Base-by-base conservation (phyloP, 2,329 filamentous ascomycete species). In the Exutisphaerella laricina region DNA sequence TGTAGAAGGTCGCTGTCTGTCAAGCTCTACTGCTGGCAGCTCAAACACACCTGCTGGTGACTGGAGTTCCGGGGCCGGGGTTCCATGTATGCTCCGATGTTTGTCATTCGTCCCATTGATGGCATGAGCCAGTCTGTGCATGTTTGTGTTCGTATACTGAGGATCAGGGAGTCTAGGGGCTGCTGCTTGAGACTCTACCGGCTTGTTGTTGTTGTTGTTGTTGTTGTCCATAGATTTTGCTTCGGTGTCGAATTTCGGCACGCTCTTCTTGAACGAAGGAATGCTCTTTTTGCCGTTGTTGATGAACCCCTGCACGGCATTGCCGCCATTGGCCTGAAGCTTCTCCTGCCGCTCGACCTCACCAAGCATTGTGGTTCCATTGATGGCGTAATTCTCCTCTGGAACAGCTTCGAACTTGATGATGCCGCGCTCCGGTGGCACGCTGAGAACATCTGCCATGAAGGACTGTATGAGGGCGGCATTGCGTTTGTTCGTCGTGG, bases 401-500 rank as follows among this genome's bases (percentile, higher is more conserved):
- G 75, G 63, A 4, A 87, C 76, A 1, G 82, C 69, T 5, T 80
- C 66, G 56, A 90, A 95, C 23, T 81, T 79, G 43, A 95, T 66
- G 23, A 88, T 73, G 1, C 88, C 88, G 28, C 86, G 76, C 1
- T 77, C 70, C 0, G 80, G 64, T 0, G 72, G 57, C 2, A 94
- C 85, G 2, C 78, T 76, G 0, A 94, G 70, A 1, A 80, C 72
- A 17, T 87, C 82, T 10, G 80, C 73, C 63, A 95, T 75, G 61
- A 85, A 82, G n/a, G 71, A 73, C 59, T 92, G 85, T 3, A 94
- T 76, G 13, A 94, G 67, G n/a, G 75, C 73, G 1, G 86, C 80
- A 62, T 90, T 92, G 49, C 87, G 79, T 61, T 85, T 84, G 67
- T 95, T 95, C 39, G 79, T 86, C 3, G 80, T 76, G 0, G 85